Conservation (phyloP, 1,139 yeast genomes). For the Taphrina deformans region DNA sequence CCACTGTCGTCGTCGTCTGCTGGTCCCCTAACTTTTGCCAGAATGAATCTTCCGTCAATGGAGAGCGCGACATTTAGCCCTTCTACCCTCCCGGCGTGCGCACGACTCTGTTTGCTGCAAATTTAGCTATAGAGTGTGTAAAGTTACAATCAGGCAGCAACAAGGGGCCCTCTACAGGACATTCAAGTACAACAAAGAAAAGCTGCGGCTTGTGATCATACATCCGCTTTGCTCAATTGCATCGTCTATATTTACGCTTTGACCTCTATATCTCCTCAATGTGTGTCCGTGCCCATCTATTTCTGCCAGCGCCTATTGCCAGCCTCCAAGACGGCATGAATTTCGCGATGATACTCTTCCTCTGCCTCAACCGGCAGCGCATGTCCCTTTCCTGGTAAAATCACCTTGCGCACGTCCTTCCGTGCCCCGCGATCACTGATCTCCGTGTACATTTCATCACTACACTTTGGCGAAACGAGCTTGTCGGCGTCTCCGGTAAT, state of each 20-base stretch:
- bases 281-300: background rate
- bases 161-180: too few relatives aligned
- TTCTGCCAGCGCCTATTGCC: conserved; percentile 6
- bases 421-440: conserved; percentile 3
- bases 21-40: conserved; percentile 9
- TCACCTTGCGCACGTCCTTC: conserved; percentile 8
- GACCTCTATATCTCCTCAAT: background rate
- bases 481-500: conserved; percentile 22
- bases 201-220: background rate
- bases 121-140: too few relatives aligned
- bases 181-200: background rate
- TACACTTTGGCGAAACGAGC: conserved; percentile 24
- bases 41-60: conserved; percentile 9
- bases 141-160: too few relatives aligned
- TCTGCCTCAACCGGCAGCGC: conserved; percentile 25
- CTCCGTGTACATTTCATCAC: conserved; percentile 20
- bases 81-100: too few relatives aligned
- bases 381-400: conserved; percentile 19
- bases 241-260: background rate
- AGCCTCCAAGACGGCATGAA: conserved; percentile 15
- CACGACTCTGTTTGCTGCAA: too few relatives aligned
- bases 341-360: conserved; percentile 13
- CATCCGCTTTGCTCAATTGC: background rate
- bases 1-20: conserved; percentile 3
- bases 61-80: too few relatives aligned